A percentile compares a stretch with the other conserved stretches of the same genome.
Evolutionary conservation across 225 moss, liverwort and hornwort genomes (phyloP).

Genomic region (Polytrichum commune): DNA sequence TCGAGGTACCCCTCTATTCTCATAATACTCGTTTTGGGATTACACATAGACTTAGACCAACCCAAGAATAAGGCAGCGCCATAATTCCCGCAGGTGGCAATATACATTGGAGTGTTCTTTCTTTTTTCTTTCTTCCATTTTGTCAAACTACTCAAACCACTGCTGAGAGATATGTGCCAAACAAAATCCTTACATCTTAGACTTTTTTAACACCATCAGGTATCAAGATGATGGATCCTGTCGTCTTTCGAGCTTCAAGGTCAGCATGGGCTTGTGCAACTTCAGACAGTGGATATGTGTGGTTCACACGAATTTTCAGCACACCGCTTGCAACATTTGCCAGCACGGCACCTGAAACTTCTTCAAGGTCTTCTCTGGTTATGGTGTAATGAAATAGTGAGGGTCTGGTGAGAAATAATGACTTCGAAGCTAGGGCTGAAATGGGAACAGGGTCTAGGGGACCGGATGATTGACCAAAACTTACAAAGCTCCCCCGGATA

Average conservation of each 20-base stretch:
- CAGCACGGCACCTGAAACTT: conserved; percentile 53
- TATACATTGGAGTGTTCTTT: no score
- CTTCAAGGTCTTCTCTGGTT: conserved; percentile 59
- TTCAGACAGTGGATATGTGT: conserved; percentile 55
- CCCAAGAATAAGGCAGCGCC: no score
- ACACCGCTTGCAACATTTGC: conserved; percentile 48
- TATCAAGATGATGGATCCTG: conserved; percentile 75
- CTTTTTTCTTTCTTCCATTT: no score
- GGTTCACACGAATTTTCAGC: conserved; percentile 64
- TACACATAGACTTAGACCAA: no score
- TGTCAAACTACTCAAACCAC: no score
- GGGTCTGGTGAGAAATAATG: conserved; percentile 55
- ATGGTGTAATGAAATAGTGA: conserved; percentile 39
- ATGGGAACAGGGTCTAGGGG: conserved; percentile 34
- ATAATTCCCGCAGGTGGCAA: no score
- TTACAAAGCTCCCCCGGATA: conserved; percentile 51
- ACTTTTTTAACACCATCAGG: conserved; percentile 13
- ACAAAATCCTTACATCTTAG: no score
- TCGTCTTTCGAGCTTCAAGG: conserved; percentile 70
- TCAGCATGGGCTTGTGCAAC: conserved; percentile 64
- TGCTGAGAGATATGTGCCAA: no score
- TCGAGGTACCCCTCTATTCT: no score
- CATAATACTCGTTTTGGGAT: no score
- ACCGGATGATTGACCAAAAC: conserved; percentile 77
- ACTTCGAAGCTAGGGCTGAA: conserved; percentile 35